A percentile compares a stretch with the other conserved stretches of the same genome.
Evolutionary conservation across 331 rosid genomes (phyloP).

Genomic region (Saraca asoca): DNA sequence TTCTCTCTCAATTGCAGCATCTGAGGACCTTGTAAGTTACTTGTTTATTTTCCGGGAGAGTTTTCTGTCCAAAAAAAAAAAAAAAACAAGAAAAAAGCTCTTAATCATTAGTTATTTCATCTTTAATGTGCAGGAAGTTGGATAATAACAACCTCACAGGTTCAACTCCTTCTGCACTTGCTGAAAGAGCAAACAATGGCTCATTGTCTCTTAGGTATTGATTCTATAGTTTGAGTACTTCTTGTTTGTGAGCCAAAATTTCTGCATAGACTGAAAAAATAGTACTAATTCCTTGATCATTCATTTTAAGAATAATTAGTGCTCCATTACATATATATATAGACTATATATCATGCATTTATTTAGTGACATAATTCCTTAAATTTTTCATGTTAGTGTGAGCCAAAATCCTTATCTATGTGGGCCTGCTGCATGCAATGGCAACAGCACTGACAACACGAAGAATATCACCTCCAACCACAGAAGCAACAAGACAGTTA

Average conservation of each 20-base stretch:
- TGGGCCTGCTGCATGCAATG: conserved; percentile 34
- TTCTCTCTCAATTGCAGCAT: conserved; percentile 30
- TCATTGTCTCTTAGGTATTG: conserved; percentile 41
- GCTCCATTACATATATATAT: no score
- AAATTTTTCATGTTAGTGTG: conserved; percentile 31
- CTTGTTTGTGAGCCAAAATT: no score
- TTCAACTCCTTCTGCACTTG: conserved; percentile 32
- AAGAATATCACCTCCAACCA: no score
- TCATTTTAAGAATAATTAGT: no score
- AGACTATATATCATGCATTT: no score
- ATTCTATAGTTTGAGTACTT: neutral
- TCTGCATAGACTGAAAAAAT: no score
- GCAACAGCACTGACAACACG: conserved; percentile 2
- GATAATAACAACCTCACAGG: conserved; percentile 47
- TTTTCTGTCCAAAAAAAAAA: no score
- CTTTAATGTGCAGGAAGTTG: conserved; percentile 41
- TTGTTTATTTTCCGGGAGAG: neutral
- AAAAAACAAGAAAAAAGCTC: no score
- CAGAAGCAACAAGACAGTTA: neutral
- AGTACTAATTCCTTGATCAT: no score
- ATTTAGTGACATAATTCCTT: no score
- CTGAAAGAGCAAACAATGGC: conserved; percentile 35
- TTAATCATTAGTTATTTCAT: no score
- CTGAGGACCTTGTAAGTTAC: conserved; percentile 46
- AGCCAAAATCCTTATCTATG: conserved; percentile 39